These are phyloP conservation scores for Calophaca sinica DNA, from an alignment of 306 rosid species.

Conservation along the genomic window DNA sequence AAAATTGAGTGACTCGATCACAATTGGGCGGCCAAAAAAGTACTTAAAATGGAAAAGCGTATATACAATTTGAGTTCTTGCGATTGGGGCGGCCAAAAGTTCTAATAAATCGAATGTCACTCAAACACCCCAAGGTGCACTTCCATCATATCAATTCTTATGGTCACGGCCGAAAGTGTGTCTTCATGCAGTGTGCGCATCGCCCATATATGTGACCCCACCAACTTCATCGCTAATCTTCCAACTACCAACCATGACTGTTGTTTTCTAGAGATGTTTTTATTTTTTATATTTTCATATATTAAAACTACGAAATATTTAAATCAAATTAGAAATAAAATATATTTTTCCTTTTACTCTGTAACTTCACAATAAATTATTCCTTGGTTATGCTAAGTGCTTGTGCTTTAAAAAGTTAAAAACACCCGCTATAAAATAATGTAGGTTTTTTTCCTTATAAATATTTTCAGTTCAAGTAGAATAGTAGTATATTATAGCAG, in stretches of 20 bases:
- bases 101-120: conserved; percentile 39
- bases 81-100: conserved; percentile 59
- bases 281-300: background rate
- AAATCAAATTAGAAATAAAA: background rate
- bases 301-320: background rate
- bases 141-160: conserved; percentile 29
- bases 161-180: background rate
- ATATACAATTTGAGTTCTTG: background rate
- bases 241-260: background rate
- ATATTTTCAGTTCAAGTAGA: too few species aligned
- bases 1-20: conserved; percentile 11
- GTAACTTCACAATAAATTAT: background rate
- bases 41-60: conserved; percentile 14
- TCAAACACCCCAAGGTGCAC: conserved; percentile 45
- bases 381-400: background rate
- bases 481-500: too few species aligned
- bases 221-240: conserved; percentile 23
- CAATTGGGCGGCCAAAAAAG: background rate
- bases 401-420: conserved; percentile 14
- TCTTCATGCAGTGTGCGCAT: too few species aligned
- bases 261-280: background rate
- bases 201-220: conserved; percentile 16
- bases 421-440: too few species aligned
- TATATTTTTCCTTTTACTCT: too few species aligned
- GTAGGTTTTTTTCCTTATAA: too few species aligned